Percentiles rank a stretch among this genome's conserved stretches.
phyloP scores from a whole-genome alignment of 192 early-diverging fungal genomes.

The Coemansia sp. region DNA sequence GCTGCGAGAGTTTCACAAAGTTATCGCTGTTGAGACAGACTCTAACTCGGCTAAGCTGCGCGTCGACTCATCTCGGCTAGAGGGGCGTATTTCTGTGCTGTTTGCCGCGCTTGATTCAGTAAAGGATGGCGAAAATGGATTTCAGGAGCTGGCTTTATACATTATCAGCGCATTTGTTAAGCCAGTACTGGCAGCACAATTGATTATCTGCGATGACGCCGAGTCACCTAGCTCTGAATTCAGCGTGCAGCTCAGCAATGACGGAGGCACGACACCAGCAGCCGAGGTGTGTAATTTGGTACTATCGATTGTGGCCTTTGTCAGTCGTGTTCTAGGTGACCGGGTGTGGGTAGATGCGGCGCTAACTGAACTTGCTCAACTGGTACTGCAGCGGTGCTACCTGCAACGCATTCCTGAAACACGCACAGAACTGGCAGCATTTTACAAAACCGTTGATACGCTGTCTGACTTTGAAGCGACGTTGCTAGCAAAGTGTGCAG shows the following conservation, averaged over 20 bases:
- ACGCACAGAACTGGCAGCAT: slow-evolving; percentile 13
- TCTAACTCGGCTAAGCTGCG: background rate
- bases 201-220: background rate
- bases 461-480: slow-evolving; percentile 24
- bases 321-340: slow-evolving; percentile 1
- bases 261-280: background rate
- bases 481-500: slow-evolving; percentile 6
- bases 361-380: slow-evolving; percentile 9
- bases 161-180: slow-evolving; percentile 18
- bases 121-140: slow-evolving; percentile 1
- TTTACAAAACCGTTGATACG: slow-evolving; percentile 1
- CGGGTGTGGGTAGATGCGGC: slow-evolving; percentile 3
- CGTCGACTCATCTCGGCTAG: background rate
- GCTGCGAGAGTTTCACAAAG: background rate
- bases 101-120: slow-evolving; percentile 27
- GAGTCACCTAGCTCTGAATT: background rate
- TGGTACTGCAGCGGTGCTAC: slow-evolving; percentile 32
- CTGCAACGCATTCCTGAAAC: slow-evolving; percentile 21
- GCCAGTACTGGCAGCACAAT: slow-evolving; percentile 18
- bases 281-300: slow-evolving; percentile 2
- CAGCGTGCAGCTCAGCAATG: background rate
- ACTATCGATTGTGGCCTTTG: slow-evolving; percentile 7
- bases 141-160: slow-evolving; percentile 8
- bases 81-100: background rate
- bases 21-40: slow-evolving; percentile 5